Percentiles rank a stretch among this genome's conserved stretches.
phyloP scores from a whole-genome alignment of 352 stramenopile species.

The Phytophthora fragariae region DNA sequence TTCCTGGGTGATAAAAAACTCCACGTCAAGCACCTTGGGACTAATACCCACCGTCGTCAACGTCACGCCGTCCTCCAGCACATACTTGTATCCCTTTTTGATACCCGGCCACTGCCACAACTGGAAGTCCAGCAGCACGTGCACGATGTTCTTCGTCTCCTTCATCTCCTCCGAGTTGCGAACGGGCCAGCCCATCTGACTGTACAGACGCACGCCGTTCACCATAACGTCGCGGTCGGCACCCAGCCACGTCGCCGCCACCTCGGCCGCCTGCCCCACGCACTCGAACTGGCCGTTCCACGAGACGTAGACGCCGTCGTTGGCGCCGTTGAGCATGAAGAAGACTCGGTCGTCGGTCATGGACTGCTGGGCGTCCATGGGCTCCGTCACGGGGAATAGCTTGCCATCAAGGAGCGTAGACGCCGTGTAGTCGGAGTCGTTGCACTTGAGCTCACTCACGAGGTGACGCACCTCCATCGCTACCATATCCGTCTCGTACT shows the following conservation, averaged over 20 bases:
- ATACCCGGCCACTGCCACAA: constrained; percentile 88
- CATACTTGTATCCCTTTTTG: constrained; percentile 77
- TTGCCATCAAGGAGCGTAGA: constrained; percentile 48
- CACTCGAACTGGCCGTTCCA: constrained; percentile 84
- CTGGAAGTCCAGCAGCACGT: constrained; percentile 86
- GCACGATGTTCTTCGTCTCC: constrained; percentile 67
- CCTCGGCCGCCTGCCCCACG: constrained; percentile 47
- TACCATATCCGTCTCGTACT: constrained; percentile 73
- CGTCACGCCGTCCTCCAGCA: constrained; percentile 72
- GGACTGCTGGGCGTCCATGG: constrained; percentile 51
- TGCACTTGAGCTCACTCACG: constrained; percentile 44
- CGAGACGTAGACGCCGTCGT: constrained; percentile 80
- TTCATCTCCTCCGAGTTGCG: constrained; percentile 55
- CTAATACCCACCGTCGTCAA: constrained; percentile 73
- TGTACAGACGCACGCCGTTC: constrained; percentile 81
- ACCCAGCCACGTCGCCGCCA: constrained; percentile 66
- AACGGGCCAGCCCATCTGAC: constrained; percentile 70
- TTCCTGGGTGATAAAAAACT: constrained; percentile 65
- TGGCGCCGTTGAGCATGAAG: constrained; percentile 87
- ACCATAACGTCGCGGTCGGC: constrained; percentile 69
- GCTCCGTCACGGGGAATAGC: constrained; percentile 52
- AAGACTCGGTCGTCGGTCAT: constrained; percentile 64
- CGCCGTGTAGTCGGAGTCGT: constrained; percentile 46
- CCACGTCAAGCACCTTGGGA: constrained; percentile 81
- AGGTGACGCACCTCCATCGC: constrained; percentile 38